Percentiles rank a stretch among this genome's conserved stretches.
Conservation (phyloP, 2,329 filamentous ascomycete species). For the Fusarium sp. region DNA sequence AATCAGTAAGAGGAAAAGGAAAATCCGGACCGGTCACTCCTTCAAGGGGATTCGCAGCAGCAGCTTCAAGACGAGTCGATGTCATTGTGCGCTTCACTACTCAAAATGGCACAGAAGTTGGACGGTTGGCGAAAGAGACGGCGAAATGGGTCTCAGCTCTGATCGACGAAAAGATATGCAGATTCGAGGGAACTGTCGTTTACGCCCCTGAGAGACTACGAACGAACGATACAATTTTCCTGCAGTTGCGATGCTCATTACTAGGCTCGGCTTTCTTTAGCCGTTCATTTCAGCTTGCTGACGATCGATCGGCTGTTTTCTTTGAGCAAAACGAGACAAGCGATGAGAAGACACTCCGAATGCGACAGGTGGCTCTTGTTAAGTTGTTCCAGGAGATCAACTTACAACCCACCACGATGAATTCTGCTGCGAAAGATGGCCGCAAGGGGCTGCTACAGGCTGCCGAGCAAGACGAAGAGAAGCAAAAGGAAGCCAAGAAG, state of each 20-base stretch:
- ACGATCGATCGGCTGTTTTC: conserved; percentile 78
- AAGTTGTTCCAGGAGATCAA: conserved; percentile 92
- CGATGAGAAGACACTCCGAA: conserved; percentile 85
- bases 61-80: conserved; percentile 77
- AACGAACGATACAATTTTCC: conserved; percentile 93
- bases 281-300: conserved; percentile 68
- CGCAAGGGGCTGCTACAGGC: conserved; percentile 87
- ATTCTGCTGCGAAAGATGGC: conserved; percentile 81
- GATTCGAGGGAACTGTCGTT: conserved; percentile 88
- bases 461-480: conserved; percentile 88
- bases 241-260: conserved; percentile 86
- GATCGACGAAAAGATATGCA: conserved; percentile 90
- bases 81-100: conserved; percentile 94
- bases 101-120: conserved; percentile 81
- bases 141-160: conserved; percentile 93
- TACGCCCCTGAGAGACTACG: conserved; percentile 87
- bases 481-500: conserved; percentile 67
- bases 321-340: conserved; percentile 88
- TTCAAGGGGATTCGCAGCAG: conserved; percentile 60
- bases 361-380: conserved; percentile 89
- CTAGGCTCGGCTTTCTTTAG: conserved; percentile 80
- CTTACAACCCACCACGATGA: conserved; percentile 80
- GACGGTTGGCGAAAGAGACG: conserved; percentile 85
- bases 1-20: conserved; percentile 59
- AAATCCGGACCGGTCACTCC: conserved; percentile 56